A percentile compares a stretch with the other conserved stretches of the same genome.
phyloP scores from a whole-genome alignment of 2,329 filamentous ascomycete genomes.

The Calonectria pauciramosa region DNA sequence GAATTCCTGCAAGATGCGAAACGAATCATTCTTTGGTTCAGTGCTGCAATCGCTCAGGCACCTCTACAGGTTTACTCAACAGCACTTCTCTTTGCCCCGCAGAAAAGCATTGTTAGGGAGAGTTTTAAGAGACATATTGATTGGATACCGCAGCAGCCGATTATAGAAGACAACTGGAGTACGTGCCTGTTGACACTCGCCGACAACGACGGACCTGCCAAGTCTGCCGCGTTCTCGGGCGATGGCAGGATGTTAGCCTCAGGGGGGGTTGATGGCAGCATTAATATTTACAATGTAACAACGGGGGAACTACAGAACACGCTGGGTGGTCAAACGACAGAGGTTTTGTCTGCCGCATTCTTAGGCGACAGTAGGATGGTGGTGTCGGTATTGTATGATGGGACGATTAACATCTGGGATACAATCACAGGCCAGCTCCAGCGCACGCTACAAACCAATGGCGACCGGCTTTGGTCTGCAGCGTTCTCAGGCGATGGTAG shows the following conservation, averaged over 20 bases:
- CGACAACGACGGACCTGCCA: no score
- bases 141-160: conserved; percentile 34
- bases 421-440: neutral
- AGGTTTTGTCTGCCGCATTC: neutral
- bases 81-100: conserved; percentile 41
- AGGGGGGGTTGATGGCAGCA: no score
- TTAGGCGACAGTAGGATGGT: neutral
- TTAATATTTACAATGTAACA: neutral
- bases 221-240: neutral
- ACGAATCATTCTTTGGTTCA: conserved; percentile 30
- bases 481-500: neutral
- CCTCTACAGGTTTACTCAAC: conserved; percentile 48
- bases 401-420: neutral
- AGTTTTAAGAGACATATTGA: conserved; percentile 23
- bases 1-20: conserved; percentile 34
- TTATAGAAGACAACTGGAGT: conserved; percentile 33
- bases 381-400: neutral
- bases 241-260: neutral
- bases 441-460: conserved; percentile 25
- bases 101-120: conserved; percentile 31
- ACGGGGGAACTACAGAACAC: neutral
- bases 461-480: neutral
- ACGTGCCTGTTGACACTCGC: conserved; percentile 34
- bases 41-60: conserved; percentile 16
- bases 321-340: neutral